Conservation (phyloP, 768 basidiomycete genomes). For the Lyophyllum decastes region DNA sequence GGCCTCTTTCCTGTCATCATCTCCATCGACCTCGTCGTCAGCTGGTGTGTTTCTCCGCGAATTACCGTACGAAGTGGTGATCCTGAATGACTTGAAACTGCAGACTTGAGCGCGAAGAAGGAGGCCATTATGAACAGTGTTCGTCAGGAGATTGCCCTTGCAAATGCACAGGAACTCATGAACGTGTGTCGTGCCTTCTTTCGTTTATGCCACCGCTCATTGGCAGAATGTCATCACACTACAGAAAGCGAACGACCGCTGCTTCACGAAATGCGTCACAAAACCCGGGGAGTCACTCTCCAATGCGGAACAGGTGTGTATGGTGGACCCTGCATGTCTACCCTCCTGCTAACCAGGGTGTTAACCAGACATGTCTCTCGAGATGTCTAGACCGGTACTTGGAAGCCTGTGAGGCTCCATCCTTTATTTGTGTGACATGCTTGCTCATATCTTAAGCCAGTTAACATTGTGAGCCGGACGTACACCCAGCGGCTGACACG, state of each 20-base stretch:
- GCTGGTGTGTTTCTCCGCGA: slow-evolving; percentile 7
- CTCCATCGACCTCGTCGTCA: slow-evolving; percentile 29
- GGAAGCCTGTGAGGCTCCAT: slow-evolving; percentile 72
- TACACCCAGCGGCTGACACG: slow-evolving; percentile 65
- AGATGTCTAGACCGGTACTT: slow-evolving; percentile 82
- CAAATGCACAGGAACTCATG: slow-evolving; percentile 81
- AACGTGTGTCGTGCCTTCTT: slow-evolving; percentile 45
- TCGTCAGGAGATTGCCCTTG: slow-evolving; percentile 67
- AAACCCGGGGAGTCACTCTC: slow-evolving; percentile 75
- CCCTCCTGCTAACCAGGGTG: slow-evolving; percentile 2
- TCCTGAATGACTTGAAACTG: background rate
- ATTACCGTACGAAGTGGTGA: background rate
- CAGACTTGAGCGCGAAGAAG: slow-evolving; percentile 50
- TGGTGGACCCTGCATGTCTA: background rate
- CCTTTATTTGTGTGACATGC: background rate
- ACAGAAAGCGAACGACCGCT: slow-evolving; percentile 80
- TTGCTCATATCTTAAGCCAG: slow-evolving; percentile 36
- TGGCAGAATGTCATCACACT: background rate
- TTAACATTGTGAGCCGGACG: slow-evolving; percentile 75
- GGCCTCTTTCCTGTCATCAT: slow-evolving; percentile 23
- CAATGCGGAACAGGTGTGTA: slow-evolving; percentile 67
- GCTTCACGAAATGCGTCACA: slow-evolving; percentile 74
- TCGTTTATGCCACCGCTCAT: background rate
- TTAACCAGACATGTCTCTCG: slow-evolving; percentile 67
- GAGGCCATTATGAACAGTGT: slow-evolving; percentile 65